A percentile compares a stretch with the other conserved stretches of the same genome.
phyloP scores from a whole-genome alignment of 768 basidiomycete species.

The Candolleomyces eurysporus region DNA sequence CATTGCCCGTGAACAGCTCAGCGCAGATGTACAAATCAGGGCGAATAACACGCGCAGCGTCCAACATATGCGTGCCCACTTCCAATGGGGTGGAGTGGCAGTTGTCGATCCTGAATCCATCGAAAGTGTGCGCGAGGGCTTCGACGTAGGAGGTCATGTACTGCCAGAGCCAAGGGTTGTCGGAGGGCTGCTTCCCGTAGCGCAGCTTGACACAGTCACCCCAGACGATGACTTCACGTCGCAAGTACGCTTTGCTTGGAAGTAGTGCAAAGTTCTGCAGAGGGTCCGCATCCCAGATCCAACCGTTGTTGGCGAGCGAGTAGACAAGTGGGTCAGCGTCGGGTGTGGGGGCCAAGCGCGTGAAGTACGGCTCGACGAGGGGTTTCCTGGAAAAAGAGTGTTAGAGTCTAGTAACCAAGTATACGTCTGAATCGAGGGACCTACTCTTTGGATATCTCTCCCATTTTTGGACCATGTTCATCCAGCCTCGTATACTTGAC shows the following conservation, averaged over 20 bases:
- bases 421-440: slow-evolving; percentile 18
- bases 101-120: slow-evolving; percentile 98
- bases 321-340: slow-evolving; percentile 54
- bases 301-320: slow-evolving; percentile 95
- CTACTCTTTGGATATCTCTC: slow-evolving; percentile 73
- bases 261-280: slow-evolving; percentile 90
- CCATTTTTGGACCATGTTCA: slow-evolving; percentile 77
- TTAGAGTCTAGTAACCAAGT: slow-evolving; percentile 5
- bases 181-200: slow-evolving; percentile 75
- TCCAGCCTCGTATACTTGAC: slow-evolving; percentile 82
- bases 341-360: slow-evolving; percentile 55
- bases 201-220: slow-evolving; percentile 97
- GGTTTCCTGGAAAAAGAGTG: slow-evolving; percentile 54
- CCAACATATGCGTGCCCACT: slow-evolving; percentile 94
- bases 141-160: slow-evolving; percentile 87
- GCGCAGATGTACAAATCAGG: slow-evolving; percentile 96
- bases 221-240: slow-evolving; percentile 97
- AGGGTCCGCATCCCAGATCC: slow-evolving; percentile 98
- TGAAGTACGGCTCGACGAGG: slow-evolving; percentile 91
- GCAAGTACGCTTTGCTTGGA: slow-evolving; percentile 91
- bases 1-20: slow-evolving; percentile 94
- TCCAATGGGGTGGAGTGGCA: slow-evolving; percentile 96
- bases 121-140: slow-evolving; percentile 77
- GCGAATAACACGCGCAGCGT: slow-evolving; percentile 83
- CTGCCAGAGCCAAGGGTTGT: slow-evolving; percentile 93